Base-by-base conservation (phyloP, 2,329 filamentous ascomycete genomes). In the Fusarium pininemorale region DNA sequence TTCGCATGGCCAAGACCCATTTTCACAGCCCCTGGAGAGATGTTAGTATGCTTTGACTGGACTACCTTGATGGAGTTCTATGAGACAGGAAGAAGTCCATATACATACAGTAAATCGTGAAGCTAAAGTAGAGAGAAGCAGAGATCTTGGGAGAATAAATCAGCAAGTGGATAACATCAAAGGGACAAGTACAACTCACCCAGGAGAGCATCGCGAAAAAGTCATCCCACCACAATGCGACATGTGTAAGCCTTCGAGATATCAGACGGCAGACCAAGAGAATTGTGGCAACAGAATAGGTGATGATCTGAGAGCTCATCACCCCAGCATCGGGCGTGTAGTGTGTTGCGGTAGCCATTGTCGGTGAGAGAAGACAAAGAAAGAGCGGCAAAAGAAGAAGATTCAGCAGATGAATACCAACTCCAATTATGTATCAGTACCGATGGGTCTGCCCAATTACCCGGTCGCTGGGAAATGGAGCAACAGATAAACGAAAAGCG, bases 1-100 rank as follows among this genome's bases (percentile, higher is more conserved):
- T 73, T 73, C 3, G 38, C 30, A 48, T 73, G 70, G 1, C 70
- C 70, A 12, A 73, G 38, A 20, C 70, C 70, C 70, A 73, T 73
- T 1, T 35, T 35, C 48, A 39, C 14, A 42, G 70, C 59, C 70
- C 70, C 70, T 72, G 20, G 9, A 18, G 16, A 44, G 28, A 24
- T 26, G 42, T 72, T 26, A 72, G 63, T 26, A 64, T 37, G 22
- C 6, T 30, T 18, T 41, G 28, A 28, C 35, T n/a, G 3, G 16
- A 5, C 22, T 37, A 15, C 16, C 22, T 22, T 7, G 24, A 28
- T 37, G 15, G 12, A 18, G 20, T 5, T 5, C 24, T 6, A 12
- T 18, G 35, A 37, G 35, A 7, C 16, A 14, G 6, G 18, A 30
- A 22, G 41, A 20, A 8, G n/a, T 39, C 4, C 14, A 20, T 59